Percentiles rank a stretch among this genome's conserved stretches.
Evolutionary conservation across 2,329 filamentous ascomycete species (phyloP).

Genomic region (Aspergillus fructus): DNA sequence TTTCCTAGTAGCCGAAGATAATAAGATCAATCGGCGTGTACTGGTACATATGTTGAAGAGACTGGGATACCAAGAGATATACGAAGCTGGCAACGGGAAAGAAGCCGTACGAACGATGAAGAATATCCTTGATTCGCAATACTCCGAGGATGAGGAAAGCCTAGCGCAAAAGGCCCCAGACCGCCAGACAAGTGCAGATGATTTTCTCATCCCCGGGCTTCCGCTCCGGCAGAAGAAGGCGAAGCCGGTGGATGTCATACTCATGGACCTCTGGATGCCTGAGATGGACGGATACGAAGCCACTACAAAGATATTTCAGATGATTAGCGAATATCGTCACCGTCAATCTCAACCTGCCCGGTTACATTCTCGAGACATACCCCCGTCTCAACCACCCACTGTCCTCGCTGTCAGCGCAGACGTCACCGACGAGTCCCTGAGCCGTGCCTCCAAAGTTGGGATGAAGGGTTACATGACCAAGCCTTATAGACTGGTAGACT

Average conservation of each 20-base stretch:
- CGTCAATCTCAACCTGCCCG: neutral
- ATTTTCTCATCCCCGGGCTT: slow-evolving; percentile 18
- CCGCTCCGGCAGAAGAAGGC: slow-evolving; percentile 27
- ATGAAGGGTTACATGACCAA: slow-evolving; percentile 71
- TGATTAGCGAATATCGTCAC: slow-evolving; percentile 44
- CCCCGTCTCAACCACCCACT: slow-evolving; percentile 32
- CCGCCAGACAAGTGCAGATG: slow-evolving; percentile 9
- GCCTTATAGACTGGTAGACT: slow-evolving; percentile 62
- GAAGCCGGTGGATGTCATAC: slow-evolving; percentile 59
- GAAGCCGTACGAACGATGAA: slow-evolving; percentile 65
- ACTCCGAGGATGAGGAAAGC: slow-evolving; percentile 6
- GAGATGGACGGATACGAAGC: slow-evolving; percentile 72
- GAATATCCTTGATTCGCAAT: slow-evolving; percentile 38
- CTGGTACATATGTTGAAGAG: slow-evolving; percentile 66
- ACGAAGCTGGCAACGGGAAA: slow-evolving; percentile 66
- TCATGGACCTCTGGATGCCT: slow-evolving; percentile 79
- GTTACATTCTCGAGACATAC: neutral
- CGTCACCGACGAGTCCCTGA: slow-evolving; percentile 63
- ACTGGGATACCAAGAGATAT: slow-evolving; percentile 63
- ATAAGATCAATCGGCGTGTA: slow-evolving; percentile 68
- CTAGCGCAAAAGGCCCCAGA: slow-evolving; percentile 19
- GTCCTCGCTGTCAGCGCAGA: slow-evolving; percentile 67
- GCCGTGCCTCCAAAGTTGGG: slow-evolving; percentile 59
- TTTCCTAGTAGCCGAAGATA: slow-evolving; percentile 71
- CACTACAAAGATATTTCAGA: slow-evolving; percentile 59